A percentile compares a stretch with the other conserved stretches of the same genome.
These are phyloP conservation scores for Aspergillus ibericus DNA, from an alignment of 2,329 filamentous ascomycete genomes.

Conservation along the genomic window DNA sequence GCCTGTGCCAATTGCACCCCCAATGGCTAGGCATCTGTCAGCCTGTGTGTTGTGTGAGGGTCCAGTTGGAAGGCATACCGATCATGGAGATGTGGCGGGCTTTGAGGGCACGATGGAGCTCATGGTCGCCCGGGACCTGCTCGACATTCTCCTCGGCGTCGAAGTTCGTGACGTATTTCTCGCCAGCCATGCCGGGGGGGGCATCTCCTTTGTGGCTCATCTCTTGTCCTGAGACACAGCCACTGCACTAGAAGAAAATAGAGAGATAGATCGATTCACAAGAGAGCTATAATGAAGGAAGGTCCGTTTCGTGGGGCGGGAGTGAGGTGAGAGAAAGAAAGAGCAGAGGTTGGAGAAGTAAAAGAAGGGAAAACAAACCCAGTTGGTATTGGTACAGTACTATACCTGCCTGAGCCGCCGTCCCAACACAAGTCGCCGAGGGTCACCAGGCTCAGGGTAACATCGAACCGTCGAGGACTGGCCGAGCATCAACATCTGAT, in stretches of 20 bases:
- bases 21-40: constrained; percentile 34
- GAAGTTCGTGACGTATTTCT: constrained; percentile 9
- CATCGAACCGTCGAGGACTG: neutral
- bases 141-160: constrained; percentile 26
- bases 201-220: constrained; percentile 24
- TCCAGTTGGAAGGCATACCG: constrained; percentile 23
- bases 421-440: neutral
- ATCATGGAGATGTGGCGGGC: constrained; percentile 46
- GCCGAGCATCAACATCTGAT: neutral
- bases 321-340: neutral
- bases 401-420: neutral
- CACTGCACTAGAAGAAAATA: neutral
- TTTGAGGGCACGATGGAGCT: constrained; percentile 45
- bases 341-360: neutral
- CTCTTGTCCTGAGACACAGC: neutral
- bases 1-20: constrained; percentile 46
- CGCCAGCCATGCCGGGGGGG: constrained; percentile 19
- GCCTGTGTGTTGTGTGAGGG: neutral
- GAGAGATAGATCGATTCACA: neutral
- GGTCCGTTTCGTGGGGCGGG: neutral
- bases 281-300: neutral
- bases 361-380: neutral
- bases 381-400: neutral
- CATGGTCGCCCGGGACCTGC: constrained; percentile 26
- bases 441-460: neutral